A percentile compares a stretch with the other conserved stretches of the same genome.
These are phyloP conservation scores for Hypoxylon sp. DNA, from an alignment of 2,329 filamentous ascomycete species.

Conservation along the genomic window DNA sequence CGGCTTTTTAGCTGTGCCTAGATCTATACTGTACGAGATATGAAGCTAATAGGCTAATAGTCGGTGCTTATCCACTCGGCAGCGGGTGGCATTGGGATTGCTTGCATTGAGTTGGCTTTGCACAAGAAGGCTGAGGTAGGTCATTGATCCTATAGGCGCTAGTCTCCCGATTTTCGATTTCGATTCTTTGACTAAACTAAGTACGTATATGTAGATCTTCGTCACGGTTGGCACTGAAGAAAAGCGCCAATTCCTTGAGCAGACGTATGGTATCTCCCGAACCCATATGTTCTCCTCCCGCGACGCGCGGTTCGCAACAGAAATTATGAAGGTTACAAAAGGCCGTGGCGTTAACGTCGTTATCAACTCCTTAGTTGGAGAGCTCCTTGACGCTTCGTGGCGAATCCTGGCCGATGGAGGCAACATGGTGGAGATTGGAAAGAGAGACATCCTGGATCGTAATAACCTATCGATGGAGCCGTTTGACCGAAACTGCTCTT, in stretches of 20 bases:
- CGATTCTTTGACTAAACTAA: neutral
- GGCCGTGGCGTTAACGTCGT: slow-evolving; percentile 41
- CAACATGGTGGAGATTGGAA: slow-evolving; percentile 35
- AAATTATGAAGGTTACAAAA: slow-evolving; percentile 39
- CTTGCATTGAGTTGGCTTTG: slow-evolving; percentile 22
- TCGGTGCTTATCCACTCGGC: slow-evolving; percentile 36
- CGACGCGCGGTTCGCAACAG: slow-evolving; percentile 41
- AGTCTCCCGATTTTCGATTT: no score
- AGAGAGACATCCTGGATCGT: slow-evolving; percentile 32
- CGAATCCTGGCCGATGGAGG: slow-evolving; percentile 32
- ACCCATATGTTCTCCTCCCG: slow-evolving; percentile 48
- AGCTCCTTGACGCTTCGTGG: slow-evolving; percentile 35
- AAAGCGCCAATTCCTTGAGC: slow-evolving; percentile 41
- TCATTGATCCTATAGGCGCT: no score
- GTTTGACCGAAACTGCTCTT: slow-evolving; percentile 35
- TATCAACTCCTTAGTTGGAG: slow-evolving; percentile 33
- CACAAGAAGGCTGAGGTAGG: slow-evolving; percentile 27
- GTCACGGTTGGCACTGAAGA: slow-evolving; percentile 36
- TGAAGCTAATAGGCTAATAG: neutral
- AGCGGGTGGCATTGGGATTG: slow-evolving; percentile 30
- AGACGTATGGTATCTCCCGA: slow-evolving; percentile 42
- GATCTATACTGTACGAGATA: no score
- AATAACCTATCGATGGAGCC: slow-evolving; percentile 35
- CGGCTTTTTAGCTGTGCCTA: no score
- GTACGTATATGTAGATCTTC: slow-evolving; percentile 26